Conservation (phyloP, 2,329 filamentous ascomycete genomes). For the Tolypocladium album region DNA sequence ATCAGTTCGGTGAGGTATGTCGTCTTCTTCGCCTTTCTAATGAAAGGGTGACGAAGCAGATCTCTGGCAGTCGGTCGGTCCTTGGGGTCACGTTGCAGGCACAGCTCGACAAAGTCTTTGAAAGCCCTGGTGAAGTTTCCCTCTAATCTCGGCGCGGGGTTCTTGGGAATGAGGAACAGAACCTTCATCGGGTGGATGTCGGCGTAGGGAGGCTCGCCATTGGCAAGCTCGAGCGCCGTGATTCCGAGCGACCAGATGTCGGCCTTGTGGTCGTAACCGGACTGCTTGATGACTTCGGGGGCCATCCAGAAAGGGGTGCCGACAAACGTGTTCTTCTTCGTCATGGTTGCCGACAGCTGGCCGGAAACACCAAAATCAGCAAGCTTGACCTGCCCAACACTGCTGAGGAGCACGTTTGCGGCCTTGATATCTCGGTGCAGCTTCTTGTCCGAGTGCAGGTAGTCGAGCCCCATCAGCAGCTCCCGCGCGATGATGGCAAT, state of each 20-base stretch:
- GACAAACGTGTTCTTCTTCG: constrained; percentile 98
- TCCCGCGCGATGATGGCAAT: constrained; percentile 93
- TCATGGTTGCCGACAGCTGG: constrained; percentile 95
- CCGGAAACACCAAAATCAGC: constrained; percentile 96
- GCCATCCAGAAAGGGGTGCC: constrained; percentile 99
- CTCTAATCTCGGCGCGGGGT: constrained; percentile 70
- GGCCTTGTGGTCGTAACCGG: constrained; percentile 93
- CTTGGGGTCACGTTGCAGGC: constrained; percentile 78
- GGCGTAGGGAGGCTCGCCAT: constrained; percentile 86
- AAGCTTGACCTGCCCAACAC: constrained; percentile 91
- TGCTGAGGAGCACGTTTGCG: constrained; percentile 81
- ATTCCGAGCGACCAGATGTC: constrained; percentile 97
- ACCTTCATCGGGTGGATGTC: constrained; percentile 99
- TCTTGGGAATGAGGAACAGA: constrained; percentile 91
- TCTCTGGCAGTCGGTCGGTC: constrained; percentile 83
- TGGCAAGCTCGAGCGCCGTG: constrained; percentile 82
- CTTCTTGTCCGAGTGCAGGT: constrained; percentile 91
- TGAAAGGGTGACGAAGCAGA: constrained; percentile 79
- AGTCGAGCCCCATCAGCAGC: constrained; percentile 79
- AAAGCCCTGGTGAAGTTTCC: constrained; percentile 74
- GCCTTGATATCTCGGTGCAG: constrained; percentile 95
- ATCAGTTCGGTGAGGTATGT: constrained; percentile 96
- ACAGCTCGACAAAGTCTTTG: constrained; percentile 76
- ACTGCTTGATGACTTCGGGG: constrained; percentile 96
- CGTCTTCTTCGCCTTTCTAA: constrained; percentile 85